phyloP scores from a whole-genome alignment of 148 eudicot species.

The Nepenthes mirabilis region DNA sequence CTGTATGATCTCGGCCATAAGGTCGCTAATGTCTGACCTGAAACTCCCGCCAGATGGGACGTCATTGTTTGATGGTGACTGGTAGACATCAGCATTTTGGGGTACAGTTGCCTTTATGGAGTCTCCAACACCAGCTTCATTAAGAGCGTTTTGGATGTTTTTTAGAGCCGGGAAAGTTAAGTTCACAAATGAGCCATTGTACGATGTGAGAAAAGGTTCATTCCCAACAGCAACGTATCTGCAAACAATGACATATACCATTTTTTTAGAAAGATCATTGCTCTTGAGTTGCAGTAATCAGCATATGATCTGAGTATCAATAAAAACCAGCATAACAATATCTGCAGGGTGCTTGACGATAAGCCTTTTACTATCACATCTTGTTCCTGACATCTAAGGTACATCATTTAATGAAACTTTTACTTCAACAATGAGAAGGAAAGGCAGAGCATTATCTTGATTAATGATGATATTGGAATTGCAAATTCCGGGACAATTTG shows the following conservation, averaged over 20 bases:
- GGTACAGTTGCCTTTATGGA: constrained; percentile 81
- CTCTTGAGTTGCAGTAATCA: no score
- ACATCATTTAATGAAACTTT: no score
- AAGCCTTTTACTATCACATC: no score
- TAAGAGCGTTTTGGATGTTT: constrained; percentile 82
- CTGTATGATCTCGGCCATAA: constrained; percentile 54
- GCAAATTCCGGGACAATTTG: no score
- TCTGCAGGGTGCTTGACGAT: no score
- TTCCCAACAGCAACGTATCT: constrained; percentile 95
- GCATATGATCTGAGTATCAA: no score
- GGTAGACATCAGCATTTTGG: constrained; percentile 68
- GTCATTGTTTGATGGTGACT: constrained; percentile 42
- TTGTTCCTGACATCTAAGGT: no score
- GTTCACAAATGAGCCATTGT: constrained; percentile 49
- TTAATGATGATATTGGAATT: no score
- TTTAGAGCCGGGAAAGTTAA: constrained; percentile 64
- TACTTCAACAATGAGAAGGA: no score
- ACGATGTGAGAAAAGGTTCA: constrained; percentile 71
- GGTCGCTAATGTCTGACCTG: constrained; percentile 42
- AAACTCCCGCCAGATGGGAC: constrained; percentile 84
- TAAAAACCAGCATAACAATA: no score
- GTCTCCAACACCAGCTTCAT: constrained; percentile 58
- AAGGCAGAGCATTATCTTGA: no score
- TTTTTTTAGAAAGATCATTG: not conserved
- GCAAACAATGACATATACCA: constrained; percentile 6